A percentile compares a stretch with the other conserved stretches of the same genome.
Evolutionary conservation across 2,329 filamentous ascomycete genomes (phyloP).

Genomic region (Macrophomina tecta): DNA sequence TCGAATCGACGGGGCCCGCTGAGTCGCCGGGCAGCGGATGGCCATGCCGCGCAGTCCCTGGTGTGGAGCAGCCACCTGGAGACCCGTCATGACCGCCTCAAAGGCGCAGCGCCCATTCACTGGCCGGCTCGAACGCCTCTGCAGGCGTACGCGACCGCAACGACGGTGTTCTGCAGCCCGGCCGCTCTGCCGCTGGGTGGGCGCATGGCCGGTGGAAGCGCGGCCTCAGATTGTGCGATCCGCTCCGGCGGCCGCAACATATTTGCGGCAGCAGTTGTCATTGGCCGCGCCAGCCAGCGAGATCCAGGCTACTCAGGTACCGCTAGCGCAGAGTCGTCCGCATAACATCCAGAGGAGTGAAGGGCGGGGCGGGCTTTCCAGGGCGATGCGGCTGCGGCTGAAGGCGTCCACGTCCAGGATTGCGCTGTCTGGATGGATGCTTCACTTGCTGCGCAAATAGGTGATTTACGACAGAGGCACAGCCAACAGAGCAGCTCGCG

Average conservation of each 20-base stretch:
- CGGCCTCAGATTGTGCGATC: conserved; percentile 28
- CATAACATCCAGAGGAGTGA: conserved; percentile 4
- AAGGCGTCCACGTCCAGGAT: not conserved
- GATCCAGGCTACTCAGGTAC: conserved; percentile 19
- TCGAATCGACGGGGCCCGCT: conserved; percentile 14
- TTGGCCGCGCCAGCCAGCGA: conserved; percentile 26
- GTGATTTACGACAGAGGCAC: not conserved
- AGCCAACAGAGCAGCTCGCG: conserved; percentile 21
- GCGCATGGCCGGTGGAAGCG: conserved; percentile 26
- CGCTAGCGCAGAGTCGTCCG: conserved; percentile 7
- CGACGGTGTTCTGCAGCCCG: conserved; percentile 6
- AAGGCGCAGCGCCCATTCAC: conserved; percentile 23
- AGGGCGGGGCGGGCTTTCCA: not conserved
- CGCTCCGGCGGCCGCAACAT: conserved; percentile 26
- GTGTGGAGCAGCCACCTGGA: conserved; percentile 26
- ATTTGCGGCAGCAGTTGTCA: conserved; percentile 26
- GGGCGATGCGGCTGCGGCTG: not conserved
- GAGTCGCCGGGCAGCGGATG: conserved; percentile 18
- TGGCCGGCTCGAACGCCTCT: not conserved
- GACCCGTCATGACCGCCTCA: conserved; percentile 25
- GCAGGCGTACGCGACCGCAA: conserved; percentile 18
- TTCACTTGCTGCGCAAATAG: conserved; percentile 2
- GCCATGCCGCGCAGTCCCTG: conserved; percentile 25
- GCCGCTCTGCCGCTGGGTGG: not conserved
- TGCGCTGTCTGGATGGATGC: not conserved